phyloP scores from a whole-genome alignment of 768 basidiomycete species.

The Cantharellus cinnabarinus region DNA sequence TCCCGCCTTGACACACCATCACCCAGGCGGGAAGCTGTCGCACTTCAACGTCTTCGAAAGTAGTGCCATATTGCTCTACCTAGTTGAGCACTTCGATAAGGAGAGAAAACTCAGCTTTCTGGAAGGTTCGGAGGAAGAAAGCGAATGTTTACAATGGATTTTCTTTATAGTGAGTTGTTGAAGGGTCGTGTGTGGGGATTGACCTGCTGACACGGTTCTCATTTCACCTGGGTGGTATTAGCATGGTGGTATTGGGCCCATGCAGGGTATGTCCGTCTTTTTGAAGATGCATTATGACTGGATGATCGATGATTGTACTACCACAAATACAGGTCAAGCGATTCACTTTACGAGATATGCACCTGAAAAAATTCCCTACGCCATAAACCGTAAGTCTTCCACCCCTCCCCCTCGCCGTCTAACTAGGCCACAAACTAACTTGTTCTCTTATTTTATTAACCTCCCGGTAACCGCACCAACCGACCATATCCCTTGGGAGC shows the following conservation, averaged over 20 bases:
- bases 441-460: not conserved
- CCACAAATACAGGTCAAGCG: not conserved
- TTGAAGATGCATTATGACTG: too few species aligned
- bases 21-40: slow-evolving; percentile 17
- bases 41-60: slow-evolving; percentile 47
- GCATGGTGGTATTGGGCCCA: slow-evolving; percentile 16
- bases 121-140: slow-evolving; percentile 31
- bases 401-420: slow-evolving; percentile 12
- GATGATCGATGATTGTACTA: too few species aligned
- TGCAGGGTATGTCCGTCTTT: not conserved
- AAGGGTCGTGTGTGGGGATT: too few species aligned
- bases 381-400: not conserved
- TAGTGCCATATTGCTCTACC: slow-evolving; percentile 59
- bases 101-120: slow-evolving; percentile 50
- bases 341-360: slow-evolving; percentile 30
- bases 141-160: slow-evolving; percentile 67
- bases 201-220: slow-evolving; percentile 28
- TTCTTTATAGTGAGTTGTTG: slow-evolving; percentile 34
- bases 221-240: slow-evolving; percentile 39
- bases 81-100: slow-evolving; percentile 62
- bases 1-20: slow-evolving; percentile 43
- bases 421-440: not conserved
- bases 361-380: slow-evolving; percentile 31
- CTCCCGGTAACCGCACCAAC: not conserved
- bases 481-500: not conserved